Evolutionary conservation across 2,329 filamentous ascomycete genomes (phyloP), one percentile per base, ranked within the genome.

Genomic region (Atkinsonella texensis): DNA sequence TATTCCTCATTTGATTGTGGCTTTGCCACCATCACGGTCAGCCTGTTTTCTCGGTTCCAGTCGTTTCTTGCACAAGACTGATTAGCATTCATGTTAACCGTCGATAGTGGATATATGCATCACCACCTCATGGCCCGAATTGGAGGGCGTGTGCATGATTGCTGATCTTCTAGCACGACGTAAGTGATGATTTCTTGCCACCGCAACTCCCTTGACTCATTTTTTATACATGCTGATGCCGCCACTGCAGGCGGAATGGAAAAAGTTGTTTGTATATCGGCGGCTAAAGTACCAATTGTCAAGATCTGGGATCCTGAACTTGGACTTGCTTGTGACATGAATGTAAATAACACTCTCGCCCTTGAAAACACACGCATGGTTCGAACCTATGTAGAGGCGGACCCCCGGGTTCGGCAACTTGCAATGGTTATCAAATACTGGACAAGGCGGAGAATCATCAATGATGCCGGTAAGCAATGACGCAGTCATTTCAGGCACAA

Each of bases 341-440:
- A 98, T 60, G 90, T 98, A 70, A 98, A 98, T 72, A 98, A 97
- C 62, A 93, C 90, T 0, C 70, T 94, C 50, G 93, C 93, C 4
- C 74, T 98, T 55, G 90, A 97, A 67, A 98, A 98, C 63, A 98
- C 93, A 13, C 83, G 90, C 48, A 95, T 98, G 90, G 93, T 98
- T 61, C 88, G 90, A 65, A 95, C 89, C 0, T 98, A 98, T 69
- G 89, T 98, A 55, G 84, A 94, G 62, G 85, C 94, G 52, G 93
- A 98, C 67, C 82, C 89, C 40, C 83, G 93, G 55, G 89, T 98
- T 52, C 83, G 93, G 43, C 89, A 87, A 44, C 73, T 98, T 59
- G 91, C 93, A 15, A 97, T 98, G 89, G 87, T 95, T 54, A 81
- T 98, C 70, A 98, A 98, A 68, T 80, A 97, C 71, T 98, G 93